Evolutionary conservation across 2,329 filamentous ascomycete species (phyloP).

Genomic region (Talaromyces sp.): DNA sequence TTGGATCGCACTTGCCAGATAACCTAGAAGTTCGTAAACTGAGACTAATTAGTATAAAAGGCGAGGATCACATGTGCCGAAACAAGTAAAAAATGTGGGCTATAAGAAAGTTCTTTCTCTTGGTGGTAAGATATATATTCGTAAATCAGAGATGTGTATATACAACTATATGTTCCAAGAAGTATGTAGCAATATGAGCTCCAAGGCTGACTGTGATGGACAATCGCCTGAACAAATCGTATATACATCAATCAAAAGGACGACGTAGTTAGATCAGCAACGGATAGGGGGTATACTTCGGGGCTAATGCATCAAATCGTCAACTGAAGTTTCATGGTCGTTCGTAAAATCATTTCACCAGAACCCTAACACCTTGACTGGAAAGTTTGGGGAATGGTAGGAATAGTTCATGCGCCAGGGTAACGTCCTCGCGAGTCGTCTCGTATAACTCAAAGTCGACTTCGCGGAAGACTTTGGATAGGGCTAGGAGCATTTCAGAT

Average conservation of each 20-base stretch:
- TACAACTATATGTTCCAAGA: background rate
- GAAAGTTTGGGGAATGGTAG: conserved; percentile 17
- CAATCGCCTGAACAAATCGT: background rate
- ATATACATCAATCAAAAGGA: background rate
- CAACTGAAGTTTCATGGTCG: background rate
- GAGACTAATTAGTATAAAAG: background rate
- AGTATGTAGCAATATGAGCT: background rate
- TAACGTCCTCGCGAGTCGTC: conserved; percentile 17
- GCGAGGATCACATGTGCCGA: background rate
- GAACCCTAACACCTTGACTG: conserved; percentile 14
- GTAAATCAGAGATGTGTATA: background rate
- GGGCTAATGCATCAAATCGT: background rate
- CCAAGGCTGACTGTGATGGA: background rate
- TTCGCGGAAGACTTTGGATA: conserved; percentile 18
- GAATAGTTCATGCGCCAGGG: conserved; percentile 14
- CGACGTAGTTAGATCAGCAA: background rate
- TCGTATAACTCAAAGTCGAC: conserved; percentile 16
- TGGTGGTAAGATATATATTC: background rate
- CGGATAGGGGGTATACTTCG: background rate
- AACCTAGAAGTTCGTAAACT: background rate
- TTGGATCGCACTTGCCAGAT: background rate
- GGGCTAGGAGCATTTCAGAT: conserved; percentile 12
- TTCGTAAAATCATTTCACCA: conserved; percentile 13
- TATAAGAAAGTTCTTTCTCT: background rate
- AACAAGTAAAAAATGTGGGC: background rate